Evolutionary conservation across 305 asterid species (phyloP).

Genomic region (Nicotiana rustica): DNA sequence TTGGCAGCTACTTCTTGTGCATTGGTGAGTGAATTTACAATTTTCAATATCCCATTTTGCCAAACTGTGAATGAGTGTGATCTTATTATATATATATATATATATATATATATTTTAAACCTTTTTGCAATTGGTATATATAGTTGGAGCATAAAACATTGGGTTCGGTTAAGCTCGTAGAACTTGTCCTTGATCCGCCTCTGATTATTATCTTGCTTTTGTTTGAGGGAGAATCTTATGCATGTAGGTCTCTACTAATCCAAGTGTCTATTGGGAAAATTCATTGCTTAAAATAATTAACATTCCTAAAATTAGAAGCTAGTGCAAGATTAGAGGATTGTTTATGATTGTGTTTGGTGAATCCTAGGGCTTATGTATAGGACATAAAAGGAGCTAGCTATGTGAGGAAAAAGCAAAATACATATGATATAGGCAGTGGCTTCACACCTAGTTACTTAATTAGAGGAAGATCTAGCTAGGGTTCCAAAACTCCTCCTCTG

Average conservation of each 20-base stretch:
- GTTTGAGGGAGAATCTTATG: neutral
- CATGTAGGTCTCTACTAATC: neutral
- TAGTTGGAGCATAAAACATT: no score
- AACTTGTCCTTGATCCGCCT: no score
- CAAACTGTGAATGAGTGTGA: neutral
- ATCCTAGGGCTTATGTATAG: no score
- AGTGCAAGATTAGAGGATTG: neutral
- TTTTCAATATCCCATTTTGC: neutral
- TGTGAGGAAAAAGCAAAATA: neutral
- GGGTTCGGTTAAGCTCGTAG: no score
- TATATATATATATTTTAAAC: neutral
- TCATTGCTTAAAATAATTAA: neutral
- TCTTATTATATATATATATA: neutral
- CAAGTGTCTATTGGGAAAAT: conserved; percentile 38
- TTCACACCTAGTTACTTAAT: conserved; percentile 9
- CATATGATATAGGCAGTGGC: neutral
- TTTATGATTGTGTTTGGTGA: neutral
- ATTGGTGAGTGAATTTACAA: conserved; percentile 58
- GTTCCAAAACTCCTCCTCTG: neutral
- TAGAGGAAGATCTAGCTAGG: neutral
- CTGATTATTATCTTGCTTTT: neutral
- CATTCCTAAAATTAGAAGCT: neutral
- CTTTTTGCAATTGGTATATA: neutral
- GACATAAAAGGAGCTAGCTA: no score
- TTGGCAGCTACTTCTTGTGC: conserved; percentile 57